Conservation (phyloP, 2,329 filamentous ascomycete species). For the Sporothrix variecibatus region DNA sequence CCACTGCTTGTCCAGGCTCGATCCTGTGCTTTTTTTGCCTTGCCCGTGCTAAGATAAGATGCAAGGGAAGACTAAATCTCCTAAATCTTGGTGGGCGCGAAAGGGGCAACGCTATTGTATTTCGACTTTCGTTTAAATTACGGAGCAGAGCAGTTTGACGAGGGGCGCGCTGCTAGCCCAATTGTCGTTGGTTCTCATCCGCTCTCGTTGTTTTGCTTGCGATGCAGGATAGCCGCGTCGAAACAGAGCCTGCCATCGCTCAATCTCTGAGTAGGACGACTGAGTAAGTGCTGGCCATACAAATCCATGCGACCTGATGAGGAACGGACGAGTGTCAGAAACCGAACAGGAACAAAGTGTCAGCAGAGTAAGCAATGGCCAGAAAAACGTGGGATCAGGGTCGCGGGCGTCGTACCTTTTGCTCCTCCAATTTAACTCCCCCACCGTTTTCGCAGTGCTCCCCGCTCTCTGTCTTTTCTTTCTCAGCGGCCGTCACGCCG, state of each 20-base stretch:
- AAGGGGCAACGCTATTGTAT: slow-evolving; percentile 5
- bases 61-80: background rate
- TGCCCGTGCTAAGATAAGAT: background rate
- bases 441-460: slow-evolving; percentile 8
- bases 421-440: slow-evolving; percentile 16
- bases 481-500: background rate
- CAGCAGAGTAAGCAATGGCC: background rate
- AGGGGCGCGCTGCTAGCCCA: background rate
- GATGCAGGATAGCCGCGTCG: background rate
- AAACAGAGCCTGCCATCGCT: background rate
- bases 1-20: background rate
- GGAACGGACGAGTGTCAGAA: background rate
- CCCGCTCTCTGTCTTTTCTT: background rate
- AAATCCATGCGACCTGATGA: background rate
- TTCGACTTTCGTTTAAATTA: slow-evolving; percentile 23
- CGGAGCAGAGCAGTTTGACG: background rate
- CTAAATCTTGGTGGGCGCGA: slow-evolving; percentile 13
- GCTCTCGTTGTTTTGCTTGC: background rate
- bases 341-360: slow-evolving; percentile 1
- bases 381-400: slow-evolving; percentile 16
- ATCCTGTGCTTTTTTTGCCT: background rate
- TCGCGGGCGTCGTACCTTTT: slow-evolving; percentile 1
- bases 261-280: background rate
- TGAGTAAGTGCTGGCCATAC: background rate
- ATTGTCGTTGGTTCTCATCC: slow-evolving; percentile 4